Conservation (phyloP, 805 yeast genomes). For the Suhomyces pyralidae region DNA sequence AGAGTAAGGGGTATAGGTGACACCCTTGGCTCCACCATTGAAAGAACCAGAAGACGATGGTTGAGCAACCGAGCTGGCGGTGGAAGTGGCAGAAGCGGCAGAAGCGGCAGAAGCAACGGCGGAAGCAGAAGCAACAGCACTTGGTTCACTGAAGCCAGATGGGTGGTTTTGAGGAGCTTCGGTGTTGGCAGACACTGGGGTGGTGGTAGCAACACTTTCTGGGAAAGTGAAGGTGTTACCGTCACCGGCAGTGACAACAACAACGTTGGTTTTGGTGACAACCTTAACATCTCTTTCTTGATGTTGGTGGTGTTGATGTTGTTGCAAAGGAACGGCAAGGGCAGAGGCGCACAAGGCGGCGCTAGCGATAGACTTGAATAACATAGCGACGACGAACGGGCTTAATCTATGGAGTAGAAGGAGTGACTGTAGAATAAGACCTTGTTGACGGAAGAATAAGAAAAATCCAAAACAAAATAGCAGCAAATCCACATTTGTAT, state of each 20-base stretch:
- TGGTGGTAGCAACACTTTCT: slow-evolving; percentile 8
- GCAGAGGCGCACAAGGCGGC: slow-evolving; percentile 51
- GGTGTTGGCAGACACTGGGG: slow-evolving; percentile 6
- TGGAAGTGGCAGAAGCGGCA: slow-evolving; percentile 11
- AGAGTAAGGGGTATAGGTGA: slow-evolving; percentile 79
- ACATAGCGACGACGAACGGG: slow-evolving; percentile 15
- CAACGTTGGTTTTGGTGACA: slow-evolving; percentile 48
- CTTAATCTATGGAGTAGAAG: slow-evolving; percentile 27
- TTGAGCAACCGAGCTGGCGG: slow-evolving; percentile 6
- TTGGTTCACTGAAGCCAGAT: slow-evolving; percentile 7
- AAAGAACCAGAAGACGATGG: slow-evolving; percentile 7
- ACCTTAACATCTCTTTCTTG: slow-evolving; percentile 56
- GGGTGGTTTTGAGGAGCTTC: slow-evolving; percentile 7
- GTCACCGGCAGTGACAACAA: slow-evolving; percentile 45
- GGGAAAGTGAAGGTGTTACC: slow-evolving; percentile 16
- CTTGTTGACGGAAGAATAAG: slow-evolving; percentile 13
- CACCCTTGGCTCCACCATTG: slow-evolving; percentile 55
- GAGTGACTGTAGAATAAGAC: slow-evolving; percentile 36
- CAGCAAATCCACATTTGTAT: background rate
- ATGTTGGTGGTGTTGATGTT: slow-evolving; percentile 54
- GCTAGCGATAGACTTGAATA: slow-evolving; percentile 33
- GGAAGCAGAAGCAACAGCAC: slow-evolving; percentile 6
- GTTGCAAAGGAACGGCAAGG: slow-evolving; percentile 54
- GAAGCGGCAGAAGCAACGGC: slow-evolving; percentile 11
- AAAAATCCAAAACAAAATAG: background rate